phyloP scores from a whole-genome alignment of 345 rosid species.

The Syzygium aqueum region DNA sequence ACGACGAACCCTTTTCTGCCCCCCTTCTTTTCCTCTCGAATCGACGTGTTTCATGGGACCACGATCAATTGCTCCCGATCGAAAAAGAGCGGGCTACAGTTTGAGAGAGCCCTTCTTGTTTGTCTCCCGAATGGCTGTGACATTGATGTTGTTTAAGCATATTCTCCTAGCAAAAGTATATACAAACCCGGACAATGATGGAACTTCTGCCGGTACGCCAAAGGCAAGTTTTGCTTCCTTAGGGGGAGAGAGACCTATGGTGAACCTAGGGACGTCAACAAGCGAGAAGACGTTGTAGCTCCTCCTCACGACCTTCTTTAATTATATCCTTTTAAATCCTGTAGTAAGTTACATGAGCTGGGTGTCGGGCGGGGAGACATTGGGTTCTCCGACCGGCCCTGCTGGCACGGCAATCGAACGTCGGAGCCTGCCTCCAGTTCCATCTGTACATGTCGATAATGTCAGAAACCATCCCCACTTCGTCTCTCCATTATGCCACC shows the following conservation, averaged over 20 bases:
- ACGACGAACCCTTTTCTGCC: neutral
- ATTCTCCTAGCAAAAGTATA: neutral
- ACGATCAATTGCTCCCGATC: neutral
- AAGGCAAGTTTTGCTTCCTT: neutral
- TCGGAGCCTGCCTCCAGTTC: conserved; percentile 15
- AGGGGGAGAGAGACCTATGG: neutral
- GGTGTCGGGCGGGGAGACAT: neutral
- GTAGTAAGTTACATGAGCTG: neutral
- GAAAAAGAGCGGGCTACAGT: neutral
- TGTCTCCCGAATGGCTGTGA: neutral
- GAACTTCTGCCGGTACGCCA: neutral
- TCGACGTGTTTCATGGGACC: neutral
- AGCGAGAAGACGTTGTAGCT: neutral
- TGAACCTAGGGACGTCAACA: neutral
- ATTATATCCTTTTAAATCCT: neutral
- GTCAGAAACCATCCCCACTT: neutral
- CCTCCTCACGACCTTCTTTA: neutral
- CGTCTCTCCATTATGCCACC: neutral
- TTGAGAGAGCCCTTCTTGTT: neutral
- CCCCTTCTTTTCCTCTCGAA: neutral
- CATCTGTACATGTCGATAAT: neutral
- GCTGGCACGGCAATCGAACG: conserved; percentile 28
- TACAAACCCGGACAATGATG: neutral
- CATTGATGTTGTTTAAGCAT: neutral
- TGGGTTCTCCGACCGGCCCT: conserved; percentile 23